phyloP scores from a whole-genome alignment of 768 basidiomycete genomes.

The Rhodosporidiobolus sp. region DNA sequence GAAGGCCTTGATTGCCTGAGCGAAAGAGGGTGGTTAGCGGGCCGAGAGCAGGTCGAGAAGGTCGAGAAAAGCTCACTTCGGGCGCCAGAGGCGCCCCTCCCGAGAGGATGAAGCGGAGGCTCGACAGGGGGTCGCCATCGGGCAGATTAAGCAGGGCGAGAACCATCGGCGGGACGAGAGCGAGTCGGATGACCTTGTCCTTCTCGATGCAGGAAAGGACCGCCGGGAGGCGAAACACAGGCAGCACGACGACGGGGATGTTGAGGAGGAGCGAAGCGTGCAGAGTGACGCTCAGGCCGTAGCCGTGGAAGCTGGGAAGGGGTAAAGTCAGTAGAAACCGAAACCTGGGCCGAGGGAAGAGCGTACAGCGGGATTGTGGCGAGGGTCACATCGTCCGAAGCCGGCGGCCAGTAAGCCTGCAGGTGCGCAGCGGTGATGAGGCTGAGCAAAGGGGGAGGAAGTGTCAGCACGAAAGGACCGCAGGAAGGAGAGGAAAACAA shows the following conservation, averaged over 20 bases:
- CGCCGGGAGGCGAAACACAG: not conserved
- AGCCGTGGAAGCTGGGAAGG: no score
- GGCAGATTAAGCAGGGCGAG: conserved; percentile 3
- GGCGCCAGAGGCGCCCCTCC: conserved; percentile 12
- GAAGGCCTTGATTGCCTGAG: not conserved
- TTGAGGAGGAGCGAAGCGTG: not conserved
- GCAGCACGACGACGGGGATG: not conserved
- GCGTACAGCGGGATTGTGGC: no score
- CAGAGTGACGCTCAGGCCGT: not conserved
- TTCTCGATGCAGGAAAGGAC: conserved; percentile 4
- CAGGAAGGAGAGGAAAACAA: not conserved
- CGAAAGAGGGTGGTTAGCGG: no score
- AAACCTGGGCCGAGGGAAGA: no score
- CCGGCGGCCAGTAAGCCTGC: no score
- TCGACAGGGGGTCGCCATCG: conserved; percentile 5
- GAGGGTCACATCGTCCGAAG: no score
- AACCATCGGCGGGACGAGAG: conserved; percentile 2
- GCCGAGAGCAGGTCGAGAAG: not conserved
- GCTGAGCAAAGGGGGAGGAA: not conserved
- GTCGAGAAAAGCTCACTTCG: not conserved
- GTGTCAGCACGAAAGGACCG: not conserved
- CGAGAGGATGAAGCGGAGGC: not conserved
- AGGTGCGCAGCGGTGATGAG: no score
- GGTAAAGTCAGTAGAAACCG: no score
- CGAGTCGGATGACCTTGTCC: conserved; percentile 1